Evolutionary conservation across 1,284 basidiomycete species (phyloP), one percentile per base, ranked within the genome.

Genomic region (Tilletia indica): DNA sequence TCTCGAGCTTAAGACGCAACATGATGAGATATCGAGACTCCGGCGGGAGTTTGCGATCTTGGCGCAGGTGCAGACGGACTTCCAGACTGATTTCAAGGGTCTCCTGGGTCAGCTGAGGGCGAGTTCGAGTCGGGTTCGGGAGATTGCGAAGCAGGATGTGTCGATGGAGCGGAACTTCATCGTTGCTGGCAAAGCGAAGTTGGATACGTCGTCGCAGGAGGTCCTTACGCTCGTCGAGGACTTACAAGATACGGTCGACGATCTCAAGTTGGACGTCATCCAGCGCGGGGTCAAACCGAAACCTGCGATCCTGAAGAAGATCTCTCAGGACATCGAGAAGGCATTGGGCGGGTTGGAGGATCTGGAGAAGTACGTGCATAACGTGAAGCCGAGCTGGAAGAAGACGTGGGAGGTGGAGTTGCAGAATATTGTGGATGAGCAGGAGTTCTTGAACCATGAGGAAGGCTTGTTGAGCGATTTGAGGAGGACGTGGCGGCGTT

Each of bases 361-460:
- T 76, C 87, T 99, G 69, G 90, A 90, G 77, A 89, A 91, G 75
- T 93, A 96, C 83, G 92, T 98, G 77, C 89, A 91, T 77, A 92
- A 92, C 3, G 89, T 97, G 79, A 94, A 93, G 82, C 94, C 96
- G 67, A 93, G 93, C 88, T 99, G 96, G 96, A 94, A 96, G 87
- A 94, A 96, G 88, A 97, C 95, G 34, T 99, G 96, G 96, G 93
- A 93, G 79, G 90, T 92, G 80, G 96, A 99, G 86, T 85, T 99
- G 83, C 92, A 94, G 86, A 93, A 94, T 77, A 95, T 99, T 73
- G 92, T 98, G 63, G 95, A 97, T 84, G 96, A 99, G 85, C 96
- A 99, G 84, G 92, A 95, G 78, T 92, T 97, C 86, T 87, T 98
- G 70, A 90, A 83, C 70, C 80, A 83, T 73, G 81, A 84, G 72